phyloP scores from a whole-genome alignment of 257 asterid genomes.

The Sherardia arvensis region DNA sequence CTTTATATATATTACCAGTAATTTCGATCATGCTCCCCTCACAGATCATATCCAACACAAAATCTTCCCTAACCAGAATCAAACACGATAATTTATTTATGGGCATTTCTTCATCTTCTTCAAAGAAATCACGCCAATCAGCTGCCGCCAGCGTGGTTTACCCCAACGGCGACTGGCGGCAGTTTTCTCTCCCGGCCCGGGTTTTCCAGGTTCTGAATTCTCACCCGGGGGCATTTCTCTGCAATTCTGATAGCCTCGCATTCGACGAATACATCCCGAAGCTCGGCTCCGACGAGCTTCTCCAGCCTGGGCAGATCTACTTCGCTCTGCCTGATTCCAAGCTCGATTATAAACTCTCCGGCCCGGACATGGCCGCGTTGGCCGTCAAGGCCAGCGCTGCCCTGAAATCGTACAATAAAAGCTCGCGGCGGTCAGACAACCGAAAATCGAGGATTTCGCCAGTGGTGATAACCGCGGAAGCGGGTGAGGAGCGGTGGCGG shows the following conservation, averaged over 20 bases:
- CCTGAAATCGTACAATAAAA: slow-evolving; percentile 18
- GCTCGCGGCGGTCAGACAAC: slow-evolving; percentile 14
- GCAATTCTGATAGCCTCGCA: slow-evolving; percentile 52
- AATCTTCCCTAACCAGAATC: neutral
- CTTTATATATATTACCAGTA: neutral
- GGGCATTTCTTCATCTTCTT: slow-evolving; percentile 45
- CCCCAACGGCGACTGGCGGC: slow-evolving; percentile 37
- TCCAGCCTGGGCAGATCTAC: slow-evolving; percentile 49
- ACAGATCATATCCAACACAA: neutral
- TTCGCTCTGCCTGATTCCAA: slow-evolving; percentile 39
- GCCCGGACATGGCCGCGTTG: slow-evolving; percentile 72
- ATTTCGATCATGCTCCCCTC: neutral
- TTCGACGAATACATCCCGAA: slow-evolving; percentile 52
- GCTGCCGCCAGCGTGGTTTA: slow-evolving; percentile 38
- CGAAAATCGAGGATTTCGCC: slow-evolving; percentile 42
- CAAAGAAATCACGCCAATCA: slow-evolving; percentile 8
- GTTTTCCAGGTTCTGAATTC: slow-evolving; percentile 36
- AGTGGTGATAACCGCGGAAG: slow-evolving; percentile 4
- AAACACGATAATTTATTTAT: slow-evolving; percentile 4
- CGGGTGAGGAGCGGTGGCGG: slow-evolving; percentile 1
- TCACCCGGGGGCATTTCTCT: slow-evolving; percentile 27
- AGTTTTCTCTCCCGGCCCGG: slow-evolving; percentile 27
- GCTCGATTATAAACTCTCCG: slow-evolving; percentile 41
- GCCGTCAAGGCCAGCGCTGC: slow-evolving; percentile 73
- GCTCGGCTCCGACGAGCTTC: slow-evolving; percentile 22